These are phyloP conservation scores for Limonium bicolor DNA, from an alignment of 148 eudicot genomes.

Conservation along the genomic window DNA sequence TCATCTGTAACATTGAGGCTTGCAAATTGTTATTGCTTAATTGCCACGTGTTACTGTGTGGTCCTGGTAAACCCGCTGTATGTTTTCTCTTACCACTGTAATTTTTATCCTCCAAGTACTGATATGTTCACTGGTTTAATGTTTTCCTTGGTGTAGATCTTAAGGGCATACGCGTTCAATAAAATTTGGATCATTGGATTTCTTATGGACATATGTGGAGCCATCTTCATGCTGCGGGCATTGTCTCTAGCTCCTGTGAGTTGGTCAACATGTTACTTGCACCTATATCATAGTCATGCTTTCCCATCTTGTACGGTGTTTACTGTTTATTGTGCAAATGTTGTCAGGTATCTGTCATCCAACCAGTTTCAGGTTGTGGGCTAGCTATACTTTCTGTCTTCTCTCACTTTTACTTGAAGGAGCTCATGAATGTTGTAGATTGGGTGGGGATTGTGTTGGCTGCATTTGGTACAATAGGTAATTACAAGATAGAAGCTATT, in stretches of 20 bases:
- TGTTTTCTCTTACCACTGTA: no score
- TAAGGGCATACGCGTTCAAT: slow-evolving; percentile 83
- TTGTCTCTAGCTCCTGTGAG: slow-evolving; percentile 97
- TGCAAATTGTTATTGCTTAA: no score
- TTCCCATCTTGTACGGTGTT: neutral
- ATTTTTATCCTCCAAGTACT: no score
- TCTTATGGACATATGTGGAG: slow-evolving; percentile 89
- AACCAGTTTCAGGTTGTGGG: slow-evolving; percentile 99
- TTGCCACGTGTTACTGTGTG: no score
- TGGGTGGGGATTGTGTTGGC: slow-evolving; percentile 92
- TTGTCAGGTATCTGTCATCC: slow-evolving; percentile 83
- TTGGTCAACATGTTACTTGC: slow-evolving; percentile 4
- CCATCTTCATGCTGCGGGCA: slow-evolving; percentile 82
- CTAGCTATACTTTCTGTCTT: slow-evolving; percentile 95
- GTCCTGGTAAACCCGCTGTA: no score
- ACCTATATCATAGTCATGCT: neutral
- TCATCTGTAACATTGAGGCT: no score
- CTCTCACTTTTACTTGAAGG: slow-evolving; percentile 96
- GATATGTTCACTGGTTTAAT: no score
- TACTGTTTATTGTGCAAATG: neutral
- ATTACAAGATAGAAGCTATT: slow-evolving; percentile 7
- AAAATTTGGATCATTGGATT: slow-evolving; percentile 77
- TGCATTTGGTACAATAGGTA: slow-evolving; percentile 98
- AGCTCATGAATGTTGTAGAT: slow-evolving; percentile 87
- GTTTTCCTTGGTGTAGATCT: slow-evolving; percentile 30